A percentile compares a stretch with the other conserved stretches of the same genome.
Conservation (phyloP, 805 yeast genomes). For the Metschnikowia henanensis region DNA sequence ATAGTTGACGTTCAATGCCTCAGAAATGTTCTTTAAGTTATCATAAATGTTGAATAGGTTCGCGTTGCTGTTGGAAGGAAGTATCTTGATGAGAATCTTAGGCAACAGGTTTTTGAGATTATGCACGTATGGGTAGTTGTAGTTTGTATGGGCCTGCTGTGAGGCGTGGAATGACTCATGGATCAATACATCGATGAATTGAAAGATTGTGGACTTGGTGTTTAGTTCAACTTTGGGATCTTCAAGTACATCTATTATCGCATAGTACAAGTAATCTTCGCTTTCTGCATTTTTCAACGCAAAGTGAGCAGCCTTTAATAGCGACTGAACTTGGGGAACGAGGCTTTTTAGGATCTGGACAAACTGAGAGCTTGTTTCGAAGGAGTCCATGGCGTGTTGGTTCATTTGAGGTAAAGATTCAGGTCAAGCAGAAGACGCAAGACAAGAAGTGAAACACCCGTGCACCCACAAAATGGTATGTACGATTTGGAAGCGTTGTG, state of each 20-base stretch:
- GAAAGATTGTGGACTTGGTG: slow-evolving; percentile 63
- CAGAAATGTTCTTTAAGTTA: slow-evolving; percentile 38
- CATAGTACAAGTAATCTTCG: slow-evolving; percentile 67
- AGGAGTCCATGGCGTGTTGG: slow-evolving; percentile 66
- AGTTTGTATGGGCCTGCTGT: slow-evolving; percentile 34
- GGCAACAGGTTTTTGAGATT: slow-evolving; percentile 36
- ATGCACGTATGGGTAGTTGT: slow-evolving; percentile 39
- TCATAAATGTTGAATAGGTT: slow-evolving; percentile 37
- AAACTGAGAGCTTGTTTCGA: slow-evolving; percentile 80
- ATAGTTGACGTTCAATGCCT: slow-evolving; percentile 31
- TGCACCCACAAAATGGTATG: slow-evolving; percentile 11
- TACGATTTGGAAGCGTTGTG: too few relatives aligned
- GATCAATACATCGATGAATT: slow-evolving; percentile 65
- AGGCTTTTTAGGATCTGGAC: slow-evolving; percentile 62
- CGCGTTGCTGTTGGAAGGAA: slow-evolving; percentile 38
- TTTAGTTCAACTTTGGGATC: slow-evolving; percentile 52
- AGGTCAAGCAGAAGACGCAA: neutral
- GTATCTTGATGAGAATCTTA: slow-evolving; percentile 30
- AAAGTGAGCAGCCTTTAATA: slow-evolving; percentile 53
- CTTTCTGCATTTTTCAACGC: slow-evolving; percentile 57
- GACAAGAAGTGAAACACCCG: slow-evolving; percentile 5
- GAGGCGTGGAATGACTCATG: slow-evolving; percentile 35
- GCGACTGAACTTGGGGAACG: slow-evolving; percentile 59
- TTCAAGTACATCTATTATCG: slow-evolving; percentile 60
- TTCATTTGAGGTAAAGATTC: neutral